Base-by-base conservation (phyloP, 495 filamentous ascomycete genomes). In the Mytilinidion resinicola region DNA sequence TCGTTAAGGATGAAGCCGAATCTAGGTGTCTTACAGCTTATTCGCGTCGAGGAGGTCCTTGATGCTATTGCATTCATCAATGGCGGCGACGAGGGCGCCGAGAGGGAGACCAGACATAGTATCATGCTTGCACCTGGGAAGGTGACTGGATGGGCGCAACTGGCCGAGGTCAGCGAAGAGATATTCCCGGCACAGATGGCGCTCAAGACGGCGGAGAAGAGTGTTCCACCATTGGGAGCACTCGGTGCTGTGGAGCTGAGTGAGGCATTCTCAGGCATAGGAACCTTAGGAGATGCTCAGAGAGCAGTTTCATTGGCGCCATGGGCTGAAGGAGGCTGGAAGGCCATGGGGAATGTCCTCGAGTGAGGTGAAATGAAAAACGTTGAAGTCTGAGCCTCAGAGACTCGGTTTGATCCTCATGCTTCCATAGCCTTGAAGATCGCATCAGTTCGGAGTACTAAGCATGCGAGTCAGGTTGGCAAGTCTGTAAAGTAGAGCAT, bases 241-340 rank as follows among this genome's bases (percentile, higher is more conserved):
- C 72, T 95, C 30, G 81, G 77, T 8, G 83, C 88, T 14, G 78
- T 78, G 19, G 85, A 87, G 56, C 73, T 97, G 51, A 83, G 88
- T 12, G 71, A 76, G 66, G 86, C 88, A n/a, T 89, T 88, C 74
- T 83, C 86, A 1, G 87, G 89, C 9, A 87, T 87, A 9, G 83
- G 85, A 20, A 82, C 77, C 51, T 74, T 82, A 11, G 78, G 77
- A 36, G 88, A 93, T 74, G 86, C 87, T 20, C 85, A 95, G 71
- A 79, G 79, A 57, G 86, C 86, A 34, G 78, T 93, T 52, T 81
- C 93, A 76, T 64, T 93, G 51, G 86, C 92, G 30, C 95, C 93
- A 21, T 96, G 90, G 90, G 76, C 67, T 50, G 69, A 59, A 38
- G 70, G 71, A 21, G 86, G 86, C 5, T 96, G 91, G 91, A 72